Percentiles rank a stretch among this genome's conserved stretches.
Conservation (phyloP, 73 alveolate species). For the Loxodes magnus region DNA sequence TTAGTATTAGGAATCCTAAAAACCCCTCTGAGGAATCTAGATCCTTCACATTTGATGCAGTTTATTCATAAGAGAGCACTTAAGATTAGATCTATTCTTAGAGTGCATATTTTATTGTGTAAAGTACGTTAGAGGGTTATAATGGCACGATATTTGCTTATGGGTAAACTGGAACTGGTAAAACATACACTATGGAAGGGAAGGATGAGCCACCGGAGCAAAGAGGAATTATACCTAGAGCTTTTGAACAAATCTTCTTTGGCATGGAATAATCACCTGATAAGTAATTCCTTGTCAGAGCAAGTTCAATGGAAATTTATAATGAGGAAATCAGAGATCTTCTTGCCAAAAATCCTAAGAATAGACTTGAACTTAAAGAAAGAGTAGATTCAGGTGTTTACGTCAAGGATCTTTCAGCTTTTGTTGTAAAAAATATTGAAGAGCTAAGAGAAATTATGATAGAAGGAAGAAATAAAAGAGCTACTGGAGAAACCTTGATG, state of each 20-base stretch:
- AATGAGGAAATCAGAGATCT: conserved; percentile 88
- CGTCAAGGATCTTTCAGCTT: conserved; percentile 75
- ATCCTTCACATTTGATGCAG: conserved; percentile 75
- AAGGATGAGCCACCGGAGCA: conserved; percentile 62
- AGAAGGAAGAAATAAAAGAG: conserved; percentile 85
- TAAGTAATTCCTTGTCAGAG: conserved; percentile 72
- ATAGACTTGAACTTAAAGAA: conserved; percentile 75
- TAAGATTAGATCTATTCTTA: conserved; percentile 69
- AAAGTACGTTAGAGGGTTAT: conserved; percentile 88
- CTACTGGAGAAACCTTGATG: conserved; percentile 85
- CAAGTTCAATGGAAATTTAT: conserved; percentile 76
- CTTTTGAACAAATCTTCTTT: conserved; percentile 89
- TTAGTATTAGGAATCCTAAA: conserved; percentile 45
- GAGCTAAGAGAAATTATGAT: conserved; percentile 75
- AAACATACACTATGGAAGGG: conserved; percentile 97
- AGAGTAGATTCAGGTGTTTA: conserved; percentile 77
- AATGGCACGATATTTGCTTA: conserved; percentile 97
- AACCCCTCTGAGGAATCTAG: conserved; percentile 57
- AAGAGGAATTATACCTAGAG: conserved; percentile 94
- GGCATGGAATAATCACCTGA: conserved; percentile 62
- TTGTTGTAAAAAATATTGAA: conserved; percentile 67
- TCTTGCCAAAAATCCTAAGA: conserved; percentile 50
- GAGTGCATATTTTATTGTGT: conserved; percentile 82
- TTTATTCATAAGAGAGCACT: conserved; percentile 46
- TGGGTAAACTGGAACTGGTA: conserved; percentile 98